Conservation (phyloP, 371 early-diverging fungal genomes). For the Mortierella sp. region DNA sequence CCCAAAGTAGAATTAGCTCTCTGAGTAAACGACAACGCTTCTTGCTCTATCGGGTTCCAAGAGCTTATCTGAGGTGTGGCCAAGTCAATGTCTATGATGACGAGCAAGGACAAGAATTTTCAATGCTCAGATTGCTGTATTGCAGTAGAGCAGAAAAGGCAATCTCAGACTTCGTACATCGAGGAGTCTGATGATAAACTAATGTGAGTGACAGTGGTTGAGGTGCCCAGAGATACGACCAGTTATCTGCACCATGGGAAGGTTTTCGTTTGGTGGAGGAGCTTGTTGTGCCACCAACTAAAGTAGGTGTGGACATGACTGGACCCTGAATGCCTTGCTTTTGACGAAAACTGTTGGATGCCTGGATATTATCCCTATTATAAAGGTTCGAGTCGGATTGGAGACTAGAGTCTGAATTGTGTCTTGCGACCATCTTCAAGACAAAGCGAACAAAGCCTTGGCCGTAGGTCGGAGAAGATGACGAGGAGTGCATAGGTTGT, state of each 20-base stretch:
- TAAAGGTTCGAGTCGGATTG: not conserved
- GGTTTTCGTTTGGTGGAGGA: not conserved
- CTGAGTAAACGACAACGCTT: not conserved
- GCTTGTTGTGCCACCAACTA: not conserved
- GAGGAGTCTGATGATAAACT: not conserved
- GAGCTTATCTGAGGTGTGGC: not conserved
- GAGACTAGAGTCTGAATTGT: not conserved
- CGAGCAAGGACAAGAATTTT: not conserved
- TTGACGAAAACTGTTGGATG: not conserved
- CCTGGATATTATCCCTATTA: not conserved
- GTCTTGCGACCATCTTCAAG: constrained; percentile 6
- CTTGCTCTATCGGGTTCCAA: not conserved
- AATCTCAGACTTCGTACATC: not conserved
- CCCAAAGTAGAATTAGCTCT: not conserved
- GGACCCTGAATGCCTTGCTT: not conserved
- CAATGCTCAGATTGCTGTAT: not conserved
- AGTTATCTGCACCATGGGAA: not conserved
- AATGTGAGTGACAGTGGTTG: constrained; percentile 3
- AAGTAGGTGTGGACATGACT: not conserved
- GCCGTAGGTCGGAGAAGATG: constrained; percentile 2
- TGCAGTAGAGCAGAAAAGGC: not conserved
- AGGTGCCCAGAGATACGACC: constrained; percentile 6
- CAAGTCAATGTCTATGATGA: not conserved
- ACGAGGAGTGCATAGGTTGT: not conserved
- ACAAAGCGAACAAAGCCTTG: constrained; percentile 5